A percentile compares a stretch with the other conserved stretches of the same genome.
Evolutionary conservation across 2,329 filamentous ascomycete genomes (phyloP).

Genomic region (Ophiostoma perfectum): DNA sequence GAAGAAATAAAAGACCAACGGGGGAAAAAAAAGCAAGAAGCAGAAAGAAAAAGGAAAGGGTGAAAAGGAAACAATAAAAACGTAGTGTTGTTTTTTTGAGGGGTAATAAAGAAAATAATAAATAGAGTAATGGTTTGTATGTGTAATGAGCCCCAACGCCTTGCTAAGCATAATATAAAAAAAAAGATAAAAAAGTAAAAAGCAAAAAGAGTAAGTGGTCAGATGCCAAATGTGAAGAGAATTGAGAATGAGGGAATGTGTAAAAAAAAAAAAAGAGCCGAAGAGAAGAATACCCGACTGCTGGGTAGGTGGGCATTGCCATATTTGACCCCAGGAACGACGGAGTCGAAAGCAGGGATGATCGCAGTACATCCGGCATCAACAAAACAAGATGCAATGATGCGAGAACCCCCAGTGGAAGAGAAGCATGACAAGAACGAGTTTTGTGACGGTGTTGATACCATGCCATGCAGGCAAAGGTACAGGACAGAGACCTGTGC

Average conservation of each 20-base stretch:
- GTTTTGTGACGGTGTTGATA: too few species aligned
- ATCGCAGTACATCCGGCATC: too few species aligned
- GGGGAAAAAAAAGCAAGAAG: neutral
- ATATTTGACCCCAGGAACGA: too few species aligned
- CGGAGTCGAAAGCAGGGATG: too few species aligned
- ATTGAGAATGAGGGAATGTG: too few species aligned
- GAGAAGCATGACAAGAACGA: too few species aligned
- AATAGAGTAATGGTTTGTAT: conserved; percentile 10
- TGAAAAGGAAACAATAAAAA: neutral
- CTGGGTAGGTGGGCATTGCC: too few species aligned
- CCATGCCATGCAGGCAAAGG: too few species aligned
- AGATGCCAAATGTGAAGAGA: neutral
- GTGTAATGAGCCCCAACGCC: conserved; percentile 15
- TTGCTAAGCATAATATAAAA: neutral
- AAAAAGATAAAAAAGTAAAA: conserved; percentile 13
- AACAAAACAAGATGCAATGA: too few species aligned
- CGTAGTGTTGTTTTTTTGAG: conserved; percentile 7
- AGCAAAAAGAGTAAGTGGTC: neutral
- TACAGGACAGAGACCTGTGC: too few species aligned
- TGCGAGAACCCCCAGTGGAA: too few species aligned
- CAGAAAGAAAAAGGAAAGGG: neutral
- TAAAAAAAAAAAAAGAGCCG: neutral
- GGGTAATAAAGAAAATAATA: neutral
- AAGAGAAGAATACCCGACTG: neutral
- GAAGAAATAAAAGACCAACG: neutral